Evolutionary conservation across 371 early-diverging fungal species (phyloP), one percentile per base, ranked within the genome.

Genomic region (Zopfochytrium polystomum): DNA sequence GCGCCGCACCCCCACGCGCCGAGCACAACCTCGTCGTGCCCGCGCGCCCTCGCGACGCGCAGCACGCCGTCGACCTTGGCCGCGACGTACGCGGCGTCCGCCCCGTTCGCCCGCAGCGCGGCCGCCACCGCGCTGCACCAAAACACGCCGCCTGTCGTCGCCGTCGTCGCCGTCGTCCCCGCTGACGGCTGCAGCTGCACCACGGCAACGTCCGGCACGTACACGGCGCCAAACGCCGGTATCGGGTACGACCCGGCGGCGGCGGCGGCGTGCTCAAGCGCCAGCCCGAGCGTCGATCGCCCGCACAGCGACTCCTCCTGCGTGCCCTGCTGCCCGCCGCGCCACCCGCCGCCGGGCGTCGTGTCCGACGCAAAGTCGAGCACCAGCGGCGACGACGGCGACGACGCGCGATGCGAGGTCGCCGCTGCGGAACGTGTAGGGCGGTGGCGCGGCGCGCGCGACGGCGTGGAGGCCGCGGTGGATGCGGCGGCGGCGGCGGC

Each of bases 1-100:
- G 49, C 49, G 9, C 49, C 49, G 49, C 49, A 48, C 13, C 49
- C 49, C 49, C 49, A 48, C n/a, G 49, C 49, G 49, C 49, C 49
- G 9, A 48, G 49, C 9, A 48, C 22, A n/a, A 48, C n/a, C 9
- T 13, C 13, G 13, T 22, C 22, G 49, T 48, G 22, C 25, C 49
- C 49, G 25, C 25, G 25, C 9, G 9, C 13, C 13, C 13, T 22
- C 9, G 22, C 9, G 25, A 48, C 22, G 49, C 49, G 49, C 9
- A 48, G 25, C 9, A 48, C 22, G n/a, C 49, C 49, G 22, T 48
- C 49, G 25, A 48, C 22, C 22, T 48, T 48, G 9, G 9, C 13
- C 13, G n/a, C 13, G 22, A 48, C 9, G 49, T 48, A 48, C 49
- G n/a, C 22, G 13, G n/a, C 22, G n/a, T n/a, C 13, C 9, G 49